Base-by-base conservation (phyloP, 2,329 filamentous ascomycete species). In the Fusarium keratoplasticum region DNA sequence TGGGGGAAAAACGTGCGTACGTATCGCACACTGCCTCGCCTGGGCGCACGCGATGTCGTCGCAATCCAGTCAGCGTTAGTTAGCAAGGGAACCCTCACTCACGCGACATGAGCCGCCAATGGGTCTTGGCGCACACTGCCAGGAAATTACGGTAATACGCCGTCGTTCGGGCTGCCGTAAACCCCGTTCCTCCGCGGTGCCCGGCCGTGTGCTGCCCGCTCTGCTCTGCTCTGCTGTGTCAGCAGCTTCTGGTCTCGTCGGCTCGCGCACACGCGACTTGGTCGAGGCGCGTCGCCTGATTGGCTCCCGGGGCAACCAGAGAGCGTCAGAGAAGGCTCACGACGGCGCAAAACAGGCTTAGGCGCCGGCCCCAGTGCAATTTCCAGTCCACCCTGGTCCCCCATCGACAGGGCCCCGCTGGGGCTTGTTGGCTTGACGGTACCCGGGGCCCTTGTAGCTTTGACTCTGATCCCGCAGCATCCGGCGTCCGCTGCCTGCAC, bases 131-230 rank as follows among this genome's bases (percentile, higher is more conserved):
- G 66, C 69, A 64, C 65, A 57, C 70, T 42, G 10, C 63, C 64
- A 75, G 74, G 77, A 78, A 78, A 78, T 78, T 78, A 75, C 72
- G 67, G 69, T 72, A 72, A 78, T 77, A 77, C 72, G 67, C 66
- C 63, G 75, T 44, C 66, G 58, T 73, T 75, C 77, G 77, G 77
- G 62, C 59, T 74, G 31, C 63, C 18, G 29, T 55, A 77, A 77
- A 78, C 75, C 72, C 77, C 77, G 77, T 77, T 33, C 67, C 77
- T 76, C 77, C 77, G 77, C 66, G 62, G 60, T 60, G 59, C 42
- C 73, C 66, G 71, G 74, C 52, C 55, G 33, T 60, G 60, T 52
- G 36, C 57, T 54, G 40, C 3, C 29, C 29, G 29, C 42, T 27
- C 47, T 50, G 44, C 33, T 52, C 44, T 29, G 25, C 18, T 18